A percentile compares a stretch with the other conserved stretches of the same genome.
phyloP scores from a whole-genome alignment of 495 filamentous ascomycete species.

The Opeltia flavorubescens region DNA sequence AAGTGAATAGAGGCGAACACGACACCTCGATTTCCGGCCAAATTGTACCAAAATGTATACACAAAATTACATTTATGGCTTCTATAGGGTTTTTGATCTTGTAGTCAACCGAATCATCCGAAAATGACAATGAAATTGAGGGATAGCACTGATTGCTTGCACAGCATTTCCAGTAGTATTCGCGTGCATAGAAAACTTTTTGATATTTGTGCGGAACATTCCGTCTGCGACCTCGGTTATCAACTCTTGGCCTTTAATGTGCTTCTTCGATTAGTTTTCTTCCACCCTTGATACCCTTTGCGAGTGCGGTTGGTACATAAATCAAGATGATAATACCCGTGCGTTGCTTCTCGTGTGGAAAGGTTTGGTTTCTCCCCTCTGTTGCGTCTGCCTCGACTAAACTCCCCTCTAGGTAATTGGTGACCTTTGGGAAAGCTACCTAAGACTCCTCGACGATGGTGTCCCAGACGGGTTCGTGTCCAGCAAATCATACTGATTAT shows the following conservation, averaged over 20 bases:
- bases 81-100: no score
- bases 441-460: slow-evolving; percentile 65
- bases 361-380: slow-evolving; percentile 42
- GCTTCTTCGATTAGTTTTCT: not conserved
- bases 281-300: no score
- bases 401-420: slow-evolving; percentile 59
- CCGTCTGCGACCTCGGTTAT: not conserved
- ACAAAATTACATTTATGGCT: no score
- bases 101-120: no score
- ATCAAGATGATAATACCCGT: slow-evolving; percentile 89
- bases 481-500: not conserved
- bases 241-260: not conserved
- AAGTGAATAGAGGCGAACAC: no score
- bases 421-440: slow-evolving; percentile 92
- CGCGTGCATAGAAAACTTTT: not conserved
- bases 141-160: no score
- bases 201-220: not conserved
- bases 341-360: slow-evolving; percentile 96
- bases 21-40: no score
- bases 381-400: slow-evolving; percentile 4
- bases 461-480: slow-evolving; percentile 57
- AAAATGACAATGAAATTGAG: no score
- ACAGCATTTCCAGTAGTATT: no score
- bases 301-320: not conserved
- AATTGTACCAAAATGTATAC: no score